These are phyloP conservation scores for Puccinia polysora DNA, from an alignment of 1,284 basidiomycete species.

Conservation along the genomic window DNA sequence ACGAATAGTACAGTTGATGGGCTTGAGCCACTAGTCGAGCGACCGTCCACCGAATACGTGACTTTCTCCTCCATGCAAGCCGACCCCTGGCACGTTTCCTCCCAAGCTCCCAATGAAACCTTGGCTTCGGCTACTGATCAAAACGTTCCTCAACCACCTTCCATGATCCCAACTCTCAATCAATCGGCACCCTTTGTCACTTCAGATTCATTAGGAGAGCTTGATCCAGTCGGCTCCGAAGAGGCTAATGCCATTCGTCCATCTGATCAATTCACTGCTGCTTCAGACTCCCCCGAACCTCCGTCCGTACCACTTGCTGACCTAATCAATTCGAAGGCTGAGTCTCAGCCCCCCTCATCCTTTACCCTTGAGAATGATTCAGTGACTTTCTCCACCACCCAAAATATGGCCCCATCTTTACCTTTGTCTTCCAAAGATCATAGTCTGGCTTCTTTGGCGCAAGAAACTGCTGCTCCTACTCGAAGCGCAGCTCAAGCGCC, in stretches of 20 bases:
- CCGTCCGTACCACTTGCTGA: not conserved
- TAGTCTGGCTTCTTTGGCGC: not conserved
- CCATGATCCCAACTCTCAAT: not conserved
- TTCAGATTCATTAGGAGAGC: not conserved
- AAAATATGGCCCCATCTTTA: not conserved
- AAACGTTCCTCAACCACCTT: not conserved
- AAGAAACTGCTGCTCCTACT: no score
- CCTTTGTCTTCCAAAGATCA: not conserved
- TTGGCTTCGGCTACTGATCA: not conserved
- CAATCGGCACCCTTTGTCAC: not conserved
- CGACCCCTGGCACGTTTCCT: slow-evolving; percentile 33
- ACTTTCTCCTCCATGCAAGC: not conserved
- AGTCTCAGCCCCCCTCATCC: slow-evolving; percentile 17
- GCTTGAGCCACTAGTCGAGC: slow-evolving; percentile 18
- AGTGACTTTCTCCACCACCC: not conserved
- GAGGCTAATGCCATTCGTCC: slow-evolving; percentile 13
- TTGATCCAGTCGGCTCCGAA: not conserved
- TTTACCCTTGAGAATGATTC: not conserved
- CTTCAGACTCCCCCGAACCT: not conserved
- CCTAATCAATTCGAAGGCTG: not conserved
- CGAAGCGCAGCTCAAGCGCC: no score
- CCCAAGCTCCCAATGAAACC: slow-evolving; percentile 10
- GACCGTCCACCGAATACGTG: not conserved
- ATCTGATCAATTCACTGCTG: slow-evolving; percentile 21
- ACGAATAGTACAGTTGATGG: not conserved